Evolutionary conservation across 2,329 filamentous ascomycete genomes (phyloP), one percentile per base, ranked within the genome.

Genomic region (Kalmusia sp.): DNA sequence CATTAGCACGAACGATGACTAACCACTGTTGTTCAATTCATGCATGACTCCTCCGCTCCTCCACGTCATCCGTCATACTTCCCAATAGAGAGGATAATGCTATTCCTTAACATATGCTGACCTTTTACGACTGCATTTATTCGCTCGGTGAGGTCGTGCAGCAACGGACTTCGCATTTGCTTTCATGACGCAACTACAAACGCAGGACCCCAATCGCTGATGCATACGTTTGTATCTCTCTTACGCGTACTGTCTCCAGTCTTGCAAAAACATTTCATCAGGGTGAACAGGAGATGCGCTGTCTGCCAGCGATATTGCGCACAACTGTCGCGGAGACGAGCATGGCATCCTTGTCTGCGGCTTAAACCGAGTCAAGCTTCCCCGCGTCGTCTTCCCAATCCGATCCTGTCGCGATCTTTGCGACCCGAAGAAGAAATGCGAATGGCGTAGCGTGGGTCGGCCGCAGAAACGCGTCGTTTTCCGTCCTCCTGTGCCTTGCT

Each of bases 351-450:
- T n/a, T 3, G 24, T 27, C 30, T 8, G 21, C 19, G 9, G 8
- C 37, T 19, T 3, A 34, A 34, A 11, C 0, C 21, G 43, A 35
- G 43, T 27, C 31, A 24, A 14, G 31, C 21, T 37, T 5, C 30
- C 21, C 30, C 31, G 21, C 31, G 7, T 19, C 44, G 24, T 14
- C 19, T 46, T 39, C 49, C 49, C 2, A 34, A 51, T 34, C 19
- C 24, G 49, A 33, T 21, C 12, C 21, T 21, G 27, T 39, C 25
- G 34, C 39, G 19, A 25, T 28, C 19, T 30, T 14, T n/a, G 4
- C 28, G 11, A 8, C 50, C 43, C 15, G 25, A 52, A 47, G 38
- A 52, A 52, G 43, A 37, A 52, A 52, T 30, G 11, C 21, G 25
- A 28, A 5, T 12, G 27, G 40, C 33, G 19, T 47, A 33, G 43